Evolutionary conservation across 2,329 filamentous ascomycete genomes (phyloP), one percentile per base, ranked within the genome.

Genomic region (Trichoderma guizhouense): DNA sequence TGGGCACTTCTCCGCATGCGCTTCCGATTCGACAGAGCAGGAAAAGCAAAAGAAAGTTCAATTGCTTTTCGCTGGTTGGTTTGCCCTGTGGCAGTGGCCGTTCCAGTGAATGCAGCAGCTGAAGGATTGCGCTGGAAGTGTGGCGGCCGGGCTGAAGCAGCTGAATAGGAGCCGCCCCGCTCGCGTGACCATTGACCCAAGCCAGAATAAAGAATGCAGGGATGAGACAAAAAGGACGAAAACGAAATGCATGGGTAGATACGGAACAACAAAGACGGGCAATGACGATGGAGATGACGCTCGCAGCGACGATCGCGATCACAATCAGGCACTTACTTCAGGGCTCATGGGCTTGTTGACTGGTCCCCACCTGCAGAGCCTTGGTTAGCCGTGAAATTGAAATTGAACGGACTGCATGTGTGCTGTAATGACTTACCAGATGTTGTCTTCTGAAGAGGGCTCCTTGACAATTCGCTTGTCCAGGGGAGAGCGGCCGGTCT

Each of bases 331-430:
- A 69, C 71, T 90, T 92, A 98, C 96, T 83, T 98, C 95, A 78
- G 94, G 90, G 77, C 90, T 91, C 96, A 99, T 99, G 81, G 95
- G 93, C 90, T 98, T 98, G 89, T 99, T 99, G 77, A 99, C 96
- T 71, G 96, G 95, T 79, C 96, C 96, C 96, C 96, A 98, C 85
- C 85, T 87, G 72, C 30, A 58, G 34, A 32, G 51, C 30, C 34
- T 34, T 67, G 69, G 55, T 68, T 55, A 72, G 70, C 55, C 55
- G 57, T 30, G 21, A 39, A n/a, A 32, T 21, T 11, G 43, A n/a
- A n/a, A 51, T 7, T 8, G 8, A 64, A 8, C 14, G n/a, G 26
- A 72, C 73, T 67, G 65, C 28, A n/a, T 53, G 9, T 26, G 43
- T n/a, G n/a, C n/a, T n/a, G n/a, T n/a, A n/a, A 55, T 12, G 51